These are phyloP conservation scores for Leptomonas pyrrhocoris DNA, from an alignment of 208 protist species.

Conservation along the genomic window DNA sequence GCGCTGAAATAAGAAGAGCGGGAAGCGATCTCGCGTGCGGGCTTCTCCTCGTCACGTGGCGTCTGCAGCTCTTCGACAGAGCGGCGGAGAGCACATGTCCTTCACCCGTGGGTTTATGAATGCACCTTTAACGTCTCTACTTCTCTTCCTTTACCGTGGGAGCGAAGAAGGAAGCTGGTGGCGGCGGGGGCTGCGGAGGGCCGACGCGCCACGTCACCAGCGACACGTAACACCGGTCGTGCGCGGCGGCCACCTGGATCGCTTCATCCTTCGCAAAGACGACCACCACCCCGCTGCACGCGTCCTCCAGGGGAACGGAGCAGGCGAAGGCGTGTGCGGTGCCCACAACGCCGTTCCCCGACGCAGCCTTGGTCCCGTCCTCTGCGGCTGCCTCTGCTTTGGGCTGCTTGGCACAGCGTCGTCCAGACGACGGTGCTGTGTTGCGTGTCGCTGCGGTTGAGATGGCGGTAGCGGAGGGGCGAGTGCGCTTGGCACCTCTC, in stretches of 20 bases:
- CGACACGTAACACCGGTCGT: slow-evolving; percentile 50
- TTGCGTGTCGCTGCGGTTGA: not conserved
- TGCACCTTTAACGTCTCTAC: no score
- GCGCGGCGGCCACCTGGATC: slow-evolving; percentile 43
- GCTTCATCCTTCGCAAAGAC: slow-evolving; percentile 21
- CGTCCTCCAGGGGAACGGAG: slow-evolving; percentile 32
- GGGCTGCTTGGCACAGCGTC: not conserved
- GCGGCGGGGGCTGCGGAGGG: not conserved
- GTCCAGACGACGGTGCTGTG: not conserved
- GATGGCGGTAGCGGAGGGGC: not conserved
- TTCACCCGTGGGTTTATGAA: no score
- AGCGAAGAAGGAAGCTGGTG: not conserved
- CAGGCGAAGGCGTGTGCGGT: slow-evolving; percentile 1
- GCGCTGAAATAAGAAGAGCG: no score
- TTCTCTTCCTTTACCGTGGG: slow-evolving; percentile 2
- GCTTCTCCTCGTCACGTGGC: no score
- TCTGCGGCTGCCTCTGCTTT: not conserved
- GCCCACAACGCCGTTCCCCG: not conserved
- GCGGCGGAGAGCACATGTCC: no score
- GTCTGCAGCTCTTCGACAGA: no score
- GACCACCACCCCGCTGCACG: slow-evolving; percentile 44
- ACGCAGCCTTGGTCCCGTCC: not conserved
- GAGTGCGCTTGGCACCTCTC: slow-evolving; percentile 5
- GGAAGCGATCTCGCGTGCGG: no score
- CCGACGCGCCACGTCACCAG: slow-evolving; percentile 47